Base-by-base conservation (phyloP, 495 filamentous ascomycete species). In the Pyrenopolyporus hunteri region DNA sequence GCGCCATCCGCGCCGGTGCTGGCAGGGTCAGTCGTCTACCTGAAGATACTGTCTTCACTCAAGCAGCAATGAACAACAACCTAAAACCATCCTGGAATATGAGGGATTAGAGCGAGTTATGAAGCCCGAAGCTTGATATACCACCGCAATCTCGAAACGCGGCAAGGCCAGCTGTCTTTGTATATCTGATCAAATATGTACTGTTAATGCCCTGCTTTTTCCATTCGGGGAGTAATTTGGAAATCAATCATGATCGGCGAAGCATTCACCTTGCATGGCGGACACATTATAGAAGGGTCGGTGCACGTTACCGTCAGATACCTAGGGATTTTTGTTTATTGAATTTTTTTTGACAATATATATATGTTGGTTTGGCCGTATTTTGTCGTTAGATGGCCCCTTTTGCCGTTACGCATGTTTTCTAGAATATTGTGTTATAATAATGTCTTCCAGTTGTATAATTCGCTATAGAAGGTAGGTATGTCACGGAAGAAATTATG, bases 21-120 rank as follows among this genome's bases (percentile, higher is more conserved):
- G 95, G 97, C 59, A 89, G 93, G 31, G 85, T 98, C 59, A 96
- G 91, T 69, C 85, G 88, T 13, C 81, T 98, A 39, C 93, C 93
- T 1, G 82, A 84, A 31, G 91, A 91, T 54, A 83, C 88, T 33
- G 92, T 97, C 44, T 92, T 90, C 51, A 91, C 91, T 2, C 88
- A 82, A 71, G 83, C 89, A 35, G 88, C 93, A 44, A 73, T 97
- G 73, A 70, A 75, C 48, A 69, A 81, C 2, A 83, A 77, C 62
- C 80, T 98, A 73, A 89, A 88, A 75, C 94, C 94, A 46, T 82
- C 79, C 46, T 92, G 91, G 92, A 82, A 83, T 69, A 83, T 93
- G 84, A 76, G 77, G 46, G 58, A 73, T 53, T 77, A 67, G 64
- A 26, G 44, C 35, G n/a, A 42, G 28, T 54, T 28, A 56, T 37